Percentiles rank a stretch among this genome's conserved stretches.
phyloP scores from a whole-genome alignment of 2,329 filamentous ascomycete species.

The Exophiala alcalophila region DNA sequence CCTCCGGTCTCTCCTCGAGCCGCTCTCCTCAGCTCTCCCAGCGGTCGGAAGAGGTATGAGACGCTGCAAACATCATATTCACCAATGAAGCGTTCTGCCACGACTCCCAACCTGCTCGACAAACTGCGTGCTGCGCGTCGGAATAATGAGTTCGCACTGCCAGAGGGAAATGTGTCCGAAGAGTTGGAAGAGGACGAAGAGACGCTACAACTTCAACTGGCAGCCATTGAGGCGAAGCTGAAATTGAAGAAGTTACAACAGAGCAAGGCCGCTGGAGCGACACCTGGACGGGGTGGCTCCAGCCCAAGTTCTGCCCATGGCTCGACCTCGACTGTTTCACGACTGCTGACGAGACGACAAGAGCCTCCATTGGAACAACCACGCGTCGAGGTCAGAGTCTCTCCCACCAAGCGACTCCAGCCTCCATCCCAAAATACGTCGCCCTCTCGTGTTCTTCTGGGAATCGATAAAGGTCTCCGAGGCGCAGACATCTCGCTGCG shows the following conservation, averaged over 20 bases:
- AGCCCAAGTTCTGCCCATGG: constrained; percentile 26
- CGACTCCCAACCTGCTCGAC: constrained; percentile 40
- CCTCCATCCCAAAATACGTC: constrained; percentile 62
- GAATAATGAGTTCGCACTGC: constrained; percentile 22
- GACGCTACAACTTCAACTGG: constrained; percentile 77
- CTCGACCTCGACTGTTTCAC: constrained; percentile 29
- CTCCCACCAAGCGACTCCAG: constrained; percentile 57
- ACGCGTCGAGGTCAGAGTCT: constrained; percentile 73
- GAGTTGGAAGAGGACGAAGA: constrained; percentile 83
- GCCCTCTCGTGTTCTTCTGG: constrained; percentile 74
- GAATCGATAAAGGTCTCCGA: constrained; percentile 83
- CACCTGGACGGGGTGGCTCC: constrained; percentile 21
- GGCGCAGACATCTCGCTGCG: constrained; percentile 82
- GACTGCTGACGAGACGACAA: constrained; percentile 22
- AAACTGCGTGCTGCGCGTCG: constrained; percentile 34
- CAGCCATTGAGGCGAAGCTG: constrained; percentile 82
- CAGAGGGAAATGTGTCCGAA: constrained; percentile 50
- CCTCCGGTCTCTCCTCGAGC: constrained; percentile 62
- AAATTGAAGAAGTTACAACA: constrained; percentile 84
- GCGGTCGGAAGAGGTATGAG: constrained; percentile 72
- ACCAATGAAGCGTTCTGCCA: constrained; percentile 54
- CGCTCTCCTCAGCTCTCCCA: constrained; percentile 66
- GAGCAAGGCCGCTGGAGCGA: constrained; percentile 47
- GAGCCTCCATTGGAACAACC: constrained; percentile 22
- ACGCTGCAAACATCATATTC: constrained; percentile 69